A percentile compares a stretch with the other conserved stretches of the same genome.
phyloP scores from a whole-genome alignment of 441 rosid genomes.

The Erodium trifolium region DNA sequence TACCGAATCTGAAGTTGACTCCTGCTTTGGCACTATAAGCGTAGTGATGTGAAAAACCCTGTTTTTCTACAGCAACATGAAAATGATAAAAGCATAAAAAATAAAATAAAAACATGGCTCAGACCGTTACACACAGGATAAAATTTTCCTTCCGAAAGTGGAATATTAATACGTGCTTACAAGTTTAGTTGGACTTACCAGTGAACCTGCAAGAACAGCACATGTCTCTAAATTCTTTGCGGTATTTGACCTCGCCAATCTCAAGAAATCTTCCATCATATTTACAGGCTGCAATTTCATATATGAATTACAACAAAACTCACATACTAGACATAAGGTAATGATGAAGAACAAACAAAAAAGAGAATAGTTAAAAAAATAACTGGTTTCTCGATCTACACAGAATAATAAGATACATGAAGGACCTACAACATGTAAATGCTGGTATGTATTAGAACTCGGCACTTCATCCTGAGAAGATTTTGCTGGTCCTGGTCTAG shows the following conservation, averaged over 20 bases:
- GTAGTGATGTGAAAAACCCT: slow-evolving; percentile 86
- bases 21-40: slow-evolving; percentile 93
- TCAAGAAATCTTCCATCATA: slow-evolving; percentile 81
- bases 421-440: slow-evolving; percentile 73
- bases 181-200: slow-evolving; percentile 42
- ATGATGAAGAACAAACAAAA: slow-evolving; percentile 6
- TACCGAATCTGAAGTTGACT: slow-evolving; percentile 95
- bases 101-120: slow-evolving; percentile 11
- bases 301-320: slow-evolving; percentile 13
- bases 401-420: slow-evolving; percentile 8
- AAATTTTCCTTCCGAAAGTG: not conserved
- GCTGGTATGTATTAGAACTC: slow-evolving; percentile 53
- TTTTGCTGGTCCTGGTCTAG: slow-evolving; percentile 94
- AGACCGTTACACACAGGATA: not conserved
- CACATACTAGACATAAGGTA: not conserved
- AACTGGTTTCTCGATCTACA: not conserved
- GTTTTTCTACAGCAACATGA: slow-evolving; percentile 49
- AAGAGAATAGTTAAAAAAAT: slow-evolving; percentile 7
- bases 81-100: slow-evolving; percentile 5
- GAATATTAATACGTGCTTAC: not conserved
- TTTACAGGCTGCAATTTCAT: slow-evolving; percentile 56
- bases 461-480: slow-evolving; percentile 42
- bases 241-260: slow-evolving; percentile 72
- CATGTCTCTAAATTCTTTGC: slow-evolving; percentile 87
- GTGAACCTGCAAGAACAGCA: slow-evolving; percentile 85